A percentile compares a stretch with the other conserved stretches of the same genome.
These are phyloP conservation scores for Podospora sp. DNA, from an alignment of 495 filamentous ascomycete genomes.

Conservation along the genomic window DNA sequence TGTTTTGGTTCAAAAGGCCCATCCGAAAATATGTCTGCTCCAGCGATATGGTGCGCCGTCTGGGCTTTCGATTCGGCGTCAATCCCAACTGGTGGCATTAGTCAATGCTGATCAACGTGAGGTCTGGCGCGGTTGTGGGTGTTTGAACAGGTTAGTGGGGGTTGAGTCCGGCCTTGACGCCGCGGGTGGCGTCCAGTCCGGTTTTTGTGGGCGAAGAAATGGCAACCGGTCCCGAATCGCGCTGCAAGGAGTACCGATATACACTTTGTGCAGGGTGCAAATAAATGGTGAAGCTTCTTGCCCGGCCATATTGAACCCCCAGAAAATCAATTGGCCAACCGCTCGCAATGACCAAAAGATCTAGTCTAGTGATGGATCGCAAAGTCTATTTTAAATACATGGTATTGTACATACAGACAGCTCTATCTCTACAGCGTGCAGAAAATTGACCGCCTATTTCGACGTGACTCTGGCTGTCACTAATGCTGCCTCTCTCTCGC, in stretches of 20 bases:
- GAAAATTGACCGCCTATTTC: neutral
- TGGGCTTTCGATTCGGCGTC: neutral
- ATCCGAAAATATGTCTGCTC: neutral
- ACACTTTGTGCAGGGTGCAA: neutral
- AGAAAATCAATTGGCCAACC: neutral
- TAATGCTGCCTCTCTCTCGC: slow-evolving; percentile 40
- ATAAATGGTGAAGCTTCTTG: too few relatives aligned
- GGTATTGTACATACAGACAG: neutral
- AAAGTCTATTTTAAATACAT: neutral
- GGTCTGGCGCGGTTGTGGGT: slow-evolving; percentile 3
- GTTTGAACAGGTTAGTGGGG: slow-evolving; percentile 15
- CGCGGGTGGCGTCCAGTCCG: slow-evolving; percentile 10
- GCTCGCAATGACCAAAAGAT: neutral
- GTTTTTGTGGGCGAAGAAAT: neutral
- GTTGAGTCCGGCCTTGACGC: neutral
- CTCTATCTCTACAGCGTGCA: neutral
- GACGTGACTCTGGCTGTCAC: slow-evolving; percentile 24
- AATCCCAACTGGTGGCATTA: slow-evolving; percentile 6
- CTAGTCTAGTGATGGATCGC: neutral
- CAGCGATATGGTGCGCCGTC: neutral
- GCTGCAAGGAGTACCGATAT: too few relatives aligned
- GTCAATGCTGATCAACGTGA: slow-evolving; percentile 14
- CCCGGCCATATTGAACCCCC: neutral
- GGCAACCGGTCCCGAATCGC: neutral
- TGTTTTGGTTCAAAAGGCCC: too few relatives aligned